Evolutionary conservation across 2,329 filamentous ascomycete species (phyloP), one percentile per base, ranked within the genome.

Genomic region (Arthrinium phaeospermum): DNA sequence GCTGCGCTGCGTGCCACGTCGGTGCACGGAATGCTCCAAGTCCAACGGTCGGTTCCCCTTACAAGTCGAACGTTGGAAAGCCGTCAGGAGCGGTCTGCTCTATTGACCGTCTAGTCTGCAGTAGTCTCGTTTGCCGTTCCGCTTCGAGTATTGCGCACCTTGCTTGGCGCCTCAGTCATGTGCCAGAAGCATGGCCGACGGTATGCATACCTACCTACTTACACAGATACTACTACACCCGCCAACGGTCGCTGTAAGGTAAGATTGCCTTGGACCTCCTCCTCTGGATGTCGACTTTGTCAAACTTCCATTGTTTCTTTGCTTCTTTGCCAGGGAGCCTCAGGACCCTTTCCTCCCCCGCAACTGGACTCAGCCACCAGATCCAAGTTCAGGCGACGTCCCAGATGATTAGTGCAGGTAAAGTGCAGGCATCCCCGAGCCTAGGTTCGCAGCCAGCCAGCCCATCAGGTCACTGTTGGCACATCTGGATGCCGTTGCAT

Each of bases 281-380:
- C 27, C 57, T 41, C 57, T 64, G 57, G 57, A 64, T 41, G 34
- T 64, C 16, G 34, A 41, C 57, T 64, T 64, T 64, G 30, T 24
- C 57, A 64, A 41, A 64, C 34, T 41, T 41, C 57, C 34, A 64
- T 64, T 34, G 57, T 64, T 64, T 64, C 57, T 64, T 64, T 64
- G 30, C 57, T 64, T 64, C 57, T 64, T 64, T 41, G 57, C 34
- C 57, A 64, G 57, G 57, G 57, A 64, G 57, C 57, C 57, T 41
- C 57, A 64, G 34, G 57, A 64, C 57, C 57, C 30, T 64, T 41
- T 5, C 34, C 57, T 41, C 30, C 57, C 57, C 57, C 57, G 57
- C 57, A 64, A 64, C 30, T 64, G 19, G 22, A 37, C 53, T 24
- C 57, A 64, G 57, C 34, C 57, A 64, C 34, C 57, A 64, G 57